These are phyloP conservation scores for Podaxis mareebaensis DNA, from an alignment of 768 basidiomycete species.

Conservation along the genomic window DNA sequence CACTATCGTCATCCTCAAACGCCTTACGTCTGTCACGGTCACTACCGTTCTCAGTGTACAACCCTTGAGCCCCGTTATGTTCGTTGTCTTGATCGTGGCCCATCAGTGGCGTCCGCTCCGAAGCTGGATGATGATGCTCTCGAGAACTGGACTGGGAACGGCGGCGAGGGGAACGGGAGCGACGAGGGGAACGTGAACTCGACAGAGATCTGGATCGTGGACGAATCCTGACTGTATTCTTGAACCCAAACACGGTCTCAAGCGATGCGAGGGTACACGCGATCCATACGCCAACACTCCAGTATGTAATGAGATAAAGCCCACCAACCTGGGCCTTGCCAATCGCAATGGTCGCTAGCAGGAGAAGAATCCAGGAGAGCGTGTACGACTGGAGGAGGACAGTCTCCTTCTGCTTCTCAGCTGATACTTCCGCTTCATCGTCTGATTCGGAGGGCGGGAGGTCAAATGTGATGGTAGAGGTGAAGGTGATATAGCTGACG, in stretches of 20 bases:
- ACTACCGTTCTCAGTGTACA: background rate
- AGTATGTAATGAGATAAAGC: conserved; percentile 55
- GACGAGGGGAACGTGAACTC: background rate
- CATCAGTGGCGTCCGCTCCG: conserved; percentile 20
- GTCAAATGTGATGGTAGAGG: conserved; percentile 32
- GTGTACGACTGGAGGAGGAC: conserved; percentile 52
- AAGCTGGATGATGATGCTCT: background rate
- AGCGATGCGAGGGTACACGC: conserved; percentile 22
- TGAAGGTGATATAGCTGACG: conserved; percentile 47
- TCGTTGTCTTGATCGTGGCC: conserved; percentile 4
- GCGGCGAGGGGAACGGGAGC: background rate
- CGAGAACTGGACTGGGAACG: background rate
- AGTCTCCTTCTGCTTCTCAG: conserved; percentile 46
- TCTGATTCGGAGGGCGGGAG: conserved; percentile 25
- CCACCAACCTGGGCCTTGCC: conserved; percentile 47
- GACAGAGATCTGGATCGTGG: conserved; percentile 3
- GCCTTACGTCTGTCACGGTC: background rate
- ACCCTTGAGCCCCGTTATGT: background rate
- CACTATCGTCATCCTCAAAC: conserved; percentile 25
- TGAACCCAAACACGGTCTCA: conserved; percentile 24
- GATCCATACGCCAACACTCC: conserved; percentile 37
- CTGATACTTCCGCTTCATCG: conserved; percentile 8
- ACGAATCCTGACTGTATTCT: conserved; percentile 21
- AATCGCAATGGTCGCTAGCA: conserved; percentile 48
- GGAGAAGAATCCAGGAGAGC: conserved; percentile 57